A percentile compares a stretch with the other conserved stretches of the same genome.
phyloP scores from a whole-genome alignment of 1,284 basidiomycete genomes.

The Neolentinus lepideus region DNA sequence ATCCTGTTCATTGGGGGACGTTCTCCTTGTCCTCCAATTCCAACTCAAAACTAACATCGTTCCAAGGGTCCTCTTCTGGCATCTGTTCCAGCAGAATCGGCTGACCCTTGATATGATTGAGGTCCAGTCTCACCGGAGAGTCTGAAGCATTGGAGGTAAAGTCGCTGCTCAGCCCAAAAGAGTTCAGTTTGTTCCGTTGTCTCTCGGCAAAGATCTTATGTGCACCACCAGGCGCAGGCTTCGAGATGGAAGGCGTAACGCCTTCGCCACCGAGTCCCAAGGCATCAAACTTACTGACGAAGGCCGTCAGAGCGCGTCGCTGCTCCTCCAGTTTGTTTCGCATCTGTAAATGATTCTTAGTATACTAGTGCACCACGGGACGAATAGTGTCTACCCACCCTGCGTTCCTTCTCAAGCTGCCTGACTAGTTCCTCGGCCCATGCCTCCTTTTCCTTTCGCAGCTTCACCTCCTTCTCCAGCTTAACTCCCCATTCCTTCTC shows the following conservation, averaged over 20 bases:
- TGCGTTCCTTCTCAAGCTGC: conserved; percentile 70
- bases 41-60: conserved; percentile 48
- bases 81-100: conserved; percentile 56
- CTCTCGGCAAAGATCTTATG: conserved; percentile 40
- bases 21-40: conserved; percentile 9
- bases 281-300: conserved; percentile 73
- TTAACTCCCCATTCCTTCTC: conserved; percentile 70
- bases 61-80: conserved; percentile 32
- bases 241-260: conserved; percentile 26
- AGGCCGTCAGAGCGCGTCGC: conserved; percentile 63
- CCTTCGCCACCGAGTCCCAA: conserved; percentile 40
- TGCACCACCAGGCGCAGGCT: conserved; percentile 41
- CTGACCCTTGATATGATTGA: conserved; percentile 28
- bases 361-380: neutral
- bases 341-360: conserved; percentile 26
- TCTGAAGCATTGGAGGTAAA: conserved; percentile 9
- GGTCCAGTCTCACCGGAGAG: conserved; percentile 39
- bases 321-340: conserved; percentile 65
- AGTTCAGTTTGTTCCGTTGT: conserved; percentile 1
- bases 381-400: conserved; percentile 26
- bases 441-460: conserved; percentile 56
- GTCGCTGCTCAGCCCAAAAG: neutral
- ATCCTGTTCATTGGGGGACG: neutral
- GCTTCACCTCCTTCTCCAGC: conserved; percentile 52
- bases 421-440: conserved; percentile 68